Conservation (phyloP, 2,329 filamentous ascomycete species). For the Didymella keratinophila region DNA sequence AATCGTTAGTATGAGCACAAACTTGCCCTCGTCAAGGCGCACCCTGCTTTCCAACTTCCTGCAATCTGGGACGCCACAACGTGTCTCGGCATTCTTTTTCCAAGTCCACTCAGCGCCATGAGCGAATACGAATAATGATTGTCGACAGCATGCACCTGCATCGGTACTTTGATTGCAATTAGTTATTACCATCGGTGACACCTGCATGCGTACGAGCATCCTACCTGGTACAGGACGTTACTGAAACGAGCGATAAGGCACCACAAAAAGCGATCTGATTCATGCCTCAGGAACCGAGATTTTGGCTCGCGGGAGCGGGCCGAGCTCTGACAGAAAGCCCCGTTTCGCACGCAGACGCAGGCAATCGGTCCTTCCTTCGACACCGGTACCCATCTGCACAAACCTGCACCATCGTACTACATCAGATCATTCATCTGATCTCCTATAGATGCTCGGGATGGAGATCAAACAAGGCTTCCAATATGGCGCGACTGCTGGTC, state of each 20-base stretch:
- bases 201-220: neutral
- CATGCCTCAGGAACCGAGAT: constrained; percentile 21
- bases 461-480: constrained; percentile 6
- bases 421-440: neutral
- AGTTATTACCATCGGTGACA: neutral
- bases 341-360: constrained; percentile 15
- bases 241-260: constrained; percentile 1
- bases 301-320: constrained; percentile 24
- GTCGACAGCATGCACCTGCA: neutral
- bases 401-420: neutral
- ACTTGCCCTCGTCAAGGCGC: neutral
- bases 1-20: neutral
- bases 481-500: neutral
- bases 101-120: constrained; percentile 1
- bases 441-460: neutral
- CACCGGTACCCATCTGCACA: neutral
- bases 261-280: constrained; percentile 8
- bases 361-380: constrained; percentile 14
- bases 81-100: neutral
- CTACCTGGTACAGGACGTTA: neutral
- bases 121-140: neutral
- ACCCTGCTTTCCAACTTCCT: constrained; percentile 3
- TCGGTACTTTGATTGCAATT: neutral
- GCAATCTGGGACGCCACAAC: neutral
- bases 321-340: constrained; percentile 23